Percentiles rank a stretch among this genome's conserved stretches.
Conservation (phyloP, 2,329 filamentous ascomycete genomes). For the Aulographum hederae region DNA sequence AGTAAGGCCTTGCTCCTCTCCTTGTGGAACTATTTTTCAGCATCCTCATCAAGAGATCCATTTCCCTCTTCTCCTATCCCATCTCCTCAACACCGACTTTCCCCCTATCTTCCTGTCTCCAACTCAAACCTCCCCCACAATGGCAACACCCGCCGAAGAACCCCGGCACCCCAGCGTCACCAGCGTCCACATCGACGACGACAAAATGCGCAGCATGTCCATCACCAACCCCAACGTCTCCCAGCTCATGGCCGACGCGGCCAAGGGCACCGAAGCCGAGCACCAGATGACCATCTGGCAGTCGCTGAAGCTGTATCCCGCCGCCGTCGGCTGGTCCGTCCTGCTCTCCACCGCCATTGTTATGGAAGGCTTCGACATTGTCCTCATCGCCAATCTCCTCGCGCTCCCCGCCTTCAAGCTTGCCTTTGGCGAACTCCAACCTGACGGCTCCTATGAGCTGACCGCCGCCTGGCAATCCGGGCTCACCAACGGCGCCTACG, state of each 20-base stretch:
- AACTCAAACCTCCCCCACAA: no score
- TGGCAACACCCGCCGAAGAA: no score
- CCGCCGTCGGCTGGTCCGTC: conserved; percentile 68
- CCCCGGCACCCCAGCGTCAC: background rate
- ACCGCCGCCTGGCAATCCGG: conserved; percentile 28
- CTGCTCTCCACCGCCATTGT: conserved; percentile 79
- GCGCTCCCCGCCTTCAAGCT: conserved; percentile 27
- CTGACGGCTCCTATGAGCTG: conserved; percentile 23
- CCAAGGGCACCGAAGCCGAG: conserved; percentile 11
- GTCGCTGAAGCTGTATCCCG: conserved; percentile 68
- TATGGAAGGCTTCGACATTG: conserved; percentile 83
- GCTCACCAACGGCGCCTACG: conserved; percentile 26
- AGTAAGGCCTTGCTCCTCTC: no score
- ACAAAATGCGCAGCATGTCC: conserved; percentile 3
- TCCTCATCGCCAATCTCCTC: conserved; percentile 66
- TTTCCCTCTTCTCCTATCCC: no score
- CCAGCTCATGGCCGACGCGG: conserved; percentile 3
- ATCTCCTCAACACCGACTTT: no score
- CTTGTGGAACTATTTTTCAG: no score
- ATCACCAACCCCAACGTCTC: conserved; percentile 2
- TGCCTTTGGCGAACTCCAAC: conserved; percentile 23
- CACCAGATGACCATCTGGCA: conserved; percentile 42
- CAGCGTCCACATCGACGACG: conserved; percentile 2
- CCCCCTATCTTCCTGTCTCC: no score
- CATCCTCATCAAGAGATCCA: no score